Percentiles rank a stretch among this genome's conserved stretches.
These are phyloP conservation scores for Metschnikowia santaceciliae DNA, from an alignment of 805 yeast species.

Conservation along the genomic window DNA sequence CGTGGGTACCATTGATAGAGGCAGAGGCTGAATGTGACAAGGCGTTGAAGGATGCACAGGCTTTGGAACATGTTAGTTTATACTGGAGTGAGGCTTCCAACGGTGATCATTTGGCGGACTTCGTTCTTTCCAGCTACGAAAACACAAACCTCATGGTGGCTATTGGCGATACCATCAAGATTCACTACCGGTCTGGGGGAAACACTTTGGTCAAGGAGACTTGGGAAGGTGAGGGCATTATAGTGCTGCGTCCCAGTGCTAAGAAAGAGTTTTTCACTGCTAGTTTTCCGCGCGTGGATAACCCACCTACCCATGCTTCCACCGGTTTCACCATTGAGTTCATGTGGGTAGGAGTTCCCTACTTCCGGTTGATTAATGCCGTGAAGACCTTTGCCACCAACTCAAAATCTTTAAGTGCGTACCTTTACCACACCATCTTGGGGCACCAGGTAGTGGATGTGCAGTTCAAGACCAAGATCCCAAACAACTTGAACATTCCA, in stretches of 20 bases:
- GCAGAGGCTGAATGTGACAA: slow-evolving; percentile 79
- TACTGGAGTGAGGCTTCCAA: slow-evolving; percentile 70
- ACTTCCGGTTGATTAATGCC: slow-evolving; percentile 80
- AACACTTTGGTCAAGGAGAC: slow-evolving; percentile 34
- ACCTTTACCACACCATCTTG: slow-evolving; percentile 69
- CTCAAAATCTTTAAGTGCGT: slow-evolving; percentile 65
- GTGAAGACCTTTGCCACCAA: slow-evolving; percentile 66
- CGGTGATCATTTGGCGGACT: slow-evolving; percentile 64
- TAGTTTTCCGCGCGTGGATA: slow-evolving; percentile 47
- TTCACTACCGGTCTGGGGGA: slow-evolving; percentile 53
- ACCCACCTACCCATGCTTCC: slow-evolving; percentile 57
- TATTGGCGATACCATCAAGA: slow-evolving; percentile 77
- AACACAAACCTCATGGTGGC: slow-evolving; percentile 62
- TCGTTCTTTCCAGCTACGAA: slow-evolving; percentile 65
- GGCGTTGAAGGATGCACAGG: slow-evolving; percentile 70
- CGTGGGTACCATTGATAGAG: slow-evolving; percentile 79
- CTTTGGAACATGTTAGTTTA: slow-evolving; percentile 66
- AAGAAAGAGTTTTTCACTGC: slow-evolving; percentile 59
- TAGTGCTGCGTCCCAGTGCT: slow-evolving; percentile 67
- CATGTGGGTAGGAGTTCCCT: slow-evolving; percentile 85
- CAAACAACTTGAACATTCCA: slow-evolving; percentile 58
- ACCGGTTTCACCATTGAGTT: slow-evolving; percentile 79
- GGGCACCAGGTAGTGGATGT: slow-evolving; percentile 74
- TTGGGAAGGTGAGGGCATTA: slow-evolving; percentile 74
- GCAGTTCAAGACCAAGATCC: slow-evolving; percentile 59